Base-by-base conservation (phyloP, 2,329 filamentous ascomycete species). In the Epicoccum nigrum region DNA sequence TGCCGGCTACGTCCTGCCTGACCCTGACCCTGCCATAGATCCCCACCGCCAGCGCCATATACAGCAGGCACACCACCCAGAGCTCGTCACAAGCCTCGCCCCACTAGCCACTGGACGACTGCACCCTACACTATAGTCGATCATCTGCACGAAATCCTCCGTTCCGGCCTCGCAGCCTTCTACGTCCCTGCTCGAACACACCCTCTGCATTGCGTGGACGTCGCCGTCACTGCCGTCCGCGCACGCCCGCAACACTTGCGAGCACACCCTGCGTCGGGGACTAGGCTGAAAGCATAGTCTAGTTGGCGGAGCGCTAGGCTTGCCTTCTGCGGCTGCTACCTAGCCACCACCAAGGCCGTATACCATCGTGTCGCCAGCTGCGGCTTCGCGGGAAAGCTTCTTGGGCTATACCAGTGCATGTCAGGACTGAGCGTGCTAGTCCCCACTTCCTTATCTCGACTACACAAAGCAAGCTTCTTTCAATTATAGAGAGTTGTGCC, bases 61-160 rank as follows among this genome's bases (percentile, higher is more conserved):
- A 25, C 21, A 40, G 52, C 51, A 55, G 42, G 46, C 51, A 54
- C 53, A 46, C 39, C 43, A 41, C 34, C 45, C 42, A 34, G 49
- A 21, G 44, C 47, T 56, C 53, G 65, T 74, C 72, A 74, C 71
- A 74, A 71, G 54, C 52, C 68, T 70, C 69, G 66, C 45, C 63
- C 64, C 49, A 63, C 59, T 60, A 62, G 64, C 59, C 69, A 74
- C 71, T 74, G 68, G 71, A 46, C 61, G 41, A 53, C 59, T 48
- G 54, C 48, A 57, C 38, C 54, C 49, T 48, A 41, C 58, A 51
- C 58, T 54, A 49, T 59, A 61, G 60, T 69, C 76, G 75, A 80
- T 80, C 78, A 80, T 80, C 77, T 80, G 78, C 77, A 80, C 75
- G 73, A 71, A 74, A 79, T 77, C 75, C 73, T 77, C 76, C 77